A percentile compares a stretch with the other conserved stretches of the same genome.
phyloP scores from a whole-genome alignment of 768 basidiomycete genomes.

The Termitomyces sp. region DNA sequence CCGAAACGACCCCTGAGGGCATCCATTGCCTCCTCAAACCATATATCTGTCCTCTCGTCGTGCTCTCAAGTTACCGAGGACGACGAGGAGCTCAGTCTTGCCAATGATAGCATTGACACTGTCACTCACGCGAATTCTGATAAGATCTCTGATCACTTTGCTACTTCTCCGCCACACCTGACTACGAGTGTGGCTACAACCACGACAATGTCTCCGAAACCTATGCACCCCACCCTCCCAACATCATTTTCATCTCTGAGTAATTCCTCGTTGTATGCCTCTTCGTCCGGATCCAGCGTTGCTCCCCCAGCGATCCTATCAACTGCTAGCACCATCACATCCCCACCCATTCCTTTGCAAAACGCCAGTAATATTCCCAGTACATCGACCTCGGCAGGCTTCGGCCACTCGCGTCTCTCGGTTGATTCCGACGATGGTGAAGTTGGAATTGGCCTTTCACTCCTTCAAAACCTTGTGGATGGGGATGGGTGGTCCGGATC shows the following conservation, averaged over 20 bases:
- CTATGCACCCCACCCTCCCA: neutral
- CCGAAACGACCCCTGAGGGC: neutral
- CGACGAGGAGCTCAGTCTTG: neutral
- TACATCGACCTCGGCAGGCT: slow-evolving; percentile 20
- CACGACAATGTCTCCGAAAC: neutral
- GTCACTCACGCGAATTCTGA: neutral
- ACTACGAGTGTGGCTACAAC: neutral
- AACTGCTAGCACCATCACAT: neutral
- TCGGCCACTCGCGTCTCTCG: neutral
- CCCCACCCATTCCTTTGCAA: slow-evolving; percentile 4
- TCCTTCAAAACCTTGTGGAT: slow-evolving; percentile 47
- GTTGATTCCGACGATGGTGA: slow-evolving; percentile 38
- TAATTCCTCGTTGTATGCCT: slow-evolving; percentile 2
- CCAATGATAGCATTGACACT: neutral
- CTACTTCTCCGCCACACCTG: neutral
- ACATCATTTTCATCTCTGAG: neutral
- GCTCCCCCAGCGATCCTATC: neutral
- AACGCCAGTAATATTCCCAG: slow-evolving; percentile 2
- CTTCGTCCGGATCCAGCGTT: neutral
- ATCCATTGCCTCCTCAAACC: slow-evolving; percentile 3
- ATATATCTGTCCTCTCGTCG: slow-evolving; percentile 4
- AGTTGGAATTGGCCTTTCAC: slow-evolving; percentile 63
- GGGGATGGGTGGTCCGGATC: slow-evolving; percentile 24
- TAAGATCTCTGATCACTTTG: neutral
- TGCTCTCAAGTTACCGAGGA: slow-evolving; percentile 5